Percentiles rank a stretch among this genome's conserved stretches.
Evolutionary conservation across 768 basidiomycete species (phyloP).

Genomic region (Sutorius australiensis): DNA sequence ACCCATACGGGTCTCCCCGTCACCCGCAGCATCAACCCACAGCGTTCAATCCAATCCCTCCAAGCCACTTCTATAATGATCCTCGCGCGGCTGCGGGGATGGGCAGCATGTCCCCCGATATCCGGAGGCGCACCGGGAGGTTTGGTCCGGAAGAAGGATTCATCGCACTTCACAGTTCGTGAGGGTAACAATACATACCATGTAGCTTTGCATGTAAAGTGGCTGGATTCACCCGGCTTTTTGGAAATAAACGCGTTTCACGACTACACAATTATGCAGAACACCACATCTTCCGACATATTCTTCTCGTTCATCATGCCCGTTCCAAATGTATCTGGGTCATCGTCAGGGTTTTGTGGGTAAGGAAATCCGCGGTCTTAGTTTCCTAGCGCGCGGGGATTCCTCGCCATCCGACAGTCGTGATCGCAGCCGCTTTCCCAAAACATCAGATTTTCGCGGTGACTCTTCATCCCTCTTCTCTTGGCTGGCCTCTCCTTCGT

Average conservation of each 20-base stretch:
- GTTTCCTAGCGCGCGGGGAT: slow-evolving; percentile 12
- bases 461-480: background rate
- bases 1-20: slow-evolving; percentile 29
- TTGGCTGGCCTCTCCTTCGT: slow-evolving; percentile 3
- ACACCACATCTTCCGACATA: background rate
- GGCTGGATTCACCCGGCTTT: background rate
- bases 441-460: background rate
- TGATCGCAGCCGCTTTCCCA: slow-evolving; percentile 18
- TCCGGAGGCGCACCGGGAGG: slow-evolving; percentile 29
- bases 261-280: background rate
- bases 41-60: slow-evolving; percentile 34
- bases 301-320: background rate
- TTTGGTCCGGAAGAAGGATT: slow-evolving; percentile 33
- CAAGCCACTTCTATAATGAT: slow-evolving; percentile 40
- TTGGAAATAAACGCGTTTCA: background rate
- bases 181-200: slow-evolving; percentile 1
- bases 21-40: slow-evolving; percentile 29
- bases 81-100: slow-evolving; percentile 32
- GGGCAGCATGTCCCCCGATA: slow-evolving; percentile 35
- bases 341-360: slow-evolving; percentile 2
- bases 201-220: background rate
- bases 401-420: slow-evolving; percentile 11
- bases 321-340: no score
- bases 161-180: slow-evolving; percentile 30
- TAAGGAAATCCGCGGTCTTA: slow-evolving; percentile 2